phyloP scores from a whole-genome alignment of 768 basidiomycete genomes.

The Leucocoprinus sp. region DNA sequence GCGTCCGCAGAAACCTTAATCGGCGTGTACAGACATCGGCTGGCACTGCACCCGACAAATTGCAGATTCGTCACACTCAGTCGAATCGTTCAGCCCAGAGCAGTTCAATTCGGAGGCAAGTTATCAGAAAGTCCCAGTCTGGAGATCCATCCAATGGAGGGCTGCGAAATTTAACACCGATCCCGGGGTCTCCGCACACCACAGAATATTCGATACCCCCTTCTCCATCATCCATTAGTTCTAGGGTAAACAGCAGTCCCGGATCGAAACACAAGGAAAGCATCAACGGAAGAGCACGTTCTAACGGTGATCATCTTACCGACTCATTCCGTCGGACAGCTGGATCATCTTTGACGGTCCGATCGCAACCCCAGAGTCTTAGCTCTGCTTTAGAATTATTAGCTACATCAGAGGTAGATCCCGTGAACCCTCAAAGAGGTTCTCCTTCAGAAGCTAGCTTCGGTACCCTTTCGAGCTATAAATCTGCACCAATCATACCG shows the following conservation, averaged over 20 bases:
- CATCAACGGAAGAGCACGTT: conserved; percentile 22
- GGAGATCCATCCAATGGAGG: conserved; percentile 11
- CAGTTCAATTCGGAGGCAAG: conserved; percentile 13
- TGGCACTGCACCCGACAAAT: conserved; percentile 18
- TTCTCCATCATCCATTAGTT: conserved; percentile 35
- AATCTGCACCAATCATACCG: conserved; percentile 13
- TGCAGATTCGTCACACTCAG: conserved; percentile 21
- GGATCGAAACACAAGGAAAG: conserved; percentile 26
- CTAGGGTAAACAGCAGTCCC: conserved; percentile 13
- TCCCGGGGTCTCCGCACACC: conserved; percentile 60
- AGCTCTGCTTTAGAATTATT: conserved; percentile 66
- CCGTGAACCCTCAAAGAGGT: not conserved
- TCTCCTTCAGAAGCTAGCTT: conserved; percentile 8
- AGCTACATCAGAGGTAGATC: conserved; percentile 14
- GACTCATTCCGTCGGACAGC: conserved; percentile 38
- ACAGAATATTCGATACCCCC: conserved; percentile 55
- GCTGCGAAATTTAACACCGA: conserved; percentile 43
- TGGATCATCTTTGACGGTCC: conserved; percentile 43
- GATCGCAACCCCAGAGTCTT: conserved; percentile 58
- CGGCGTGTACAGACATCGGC: conserved; percentile 31
- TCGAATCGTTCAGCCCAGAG: conserved; percentile 22
- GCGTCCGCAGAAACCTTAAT: conserved; percentile 13
- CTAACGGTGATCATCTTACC: conserved; percentile 19
- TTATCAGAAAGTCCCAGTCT: conserved; percentile 21
- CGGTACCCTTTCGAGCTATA: conserved; percentile 9